Evolutionary conservation across 2,329 filamentous ascomycete genomes (phyloP).

Genomic region (Xylariales sp.): DNA sequence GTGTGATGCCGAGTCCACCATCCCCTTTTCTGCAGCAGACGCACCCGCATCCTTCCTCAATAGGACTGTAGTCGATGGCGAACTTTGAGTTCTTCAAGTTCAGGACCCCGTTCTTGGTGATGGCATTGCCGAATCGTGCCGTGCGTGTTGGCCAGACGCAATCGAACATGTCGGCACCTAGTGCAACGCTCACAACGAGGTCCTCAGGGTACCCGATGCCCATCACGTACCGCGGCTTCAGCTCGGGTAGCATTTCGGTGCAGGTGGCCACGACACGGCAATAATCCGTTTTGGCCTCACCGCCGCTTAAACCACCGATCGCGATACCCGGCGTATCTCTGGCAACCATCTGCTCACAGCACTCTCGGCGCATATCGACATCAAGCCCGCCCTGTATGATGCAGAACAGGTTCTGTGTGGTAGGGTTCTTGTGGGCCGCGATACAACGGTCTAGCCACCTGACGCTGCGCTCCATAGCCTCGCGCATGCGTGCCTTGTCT

Average conservation of each 20-base stretch:
- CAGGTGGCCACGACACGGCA: conserved; percentile 87
- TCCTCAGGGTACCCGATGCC: conserved; percentile 97
- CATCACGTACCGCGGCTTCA: conserved; percentile 99
- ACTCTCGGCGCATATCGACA: conserved; percentile 77
- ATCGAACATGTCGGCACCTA: conserved; percentile 99
- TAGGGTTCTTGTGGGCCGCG: conserved; percentile 77
- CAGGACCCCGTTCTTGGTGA: conserved; percentile 76
- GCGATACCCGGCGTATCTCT: conserved; percentile 93
- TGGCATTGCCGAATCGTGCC: conserved; percentile 90
- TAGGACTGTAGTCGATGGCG: conserved; percentile 73
- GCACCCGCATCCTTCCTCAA: conserved; percentile 81
- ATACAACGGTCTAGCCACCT: conserved; percentile 97
- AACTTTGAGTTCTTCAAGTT: conserved; percentile 77
- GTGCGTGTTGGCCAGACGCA: conserved; percentile 98
- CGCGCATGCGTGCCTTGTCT: conserved; percentile 79
- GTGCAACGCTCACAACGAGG: conserved; percentile 79
- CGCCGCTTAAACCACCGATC: conserved; percentile 90
- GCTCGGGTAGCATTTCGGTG: conserved; percentile 76
- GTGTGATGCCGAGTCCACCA: conserved; percentile 75
- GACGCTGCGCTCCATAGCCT: conserved; percentile 91
- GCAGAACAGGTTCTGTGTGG: conserved; percentile 90
- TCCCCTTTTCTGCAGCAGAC: conserved; percentile 65
- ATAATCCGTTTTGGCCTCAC: conserved; percentile 90
- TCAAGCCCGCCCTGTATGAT: conserved; percentile 97
- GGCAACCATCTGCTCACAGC: conserved; percentile 81